Percentiles rank a stretch among this genome's conserved stretches.
These are phyloP conservation scores for Cutaneotrichosporon daszewskae DNA, from an alignment of 1,284 basidiomycete genomes.

Conservation along the genomic window DNA sequence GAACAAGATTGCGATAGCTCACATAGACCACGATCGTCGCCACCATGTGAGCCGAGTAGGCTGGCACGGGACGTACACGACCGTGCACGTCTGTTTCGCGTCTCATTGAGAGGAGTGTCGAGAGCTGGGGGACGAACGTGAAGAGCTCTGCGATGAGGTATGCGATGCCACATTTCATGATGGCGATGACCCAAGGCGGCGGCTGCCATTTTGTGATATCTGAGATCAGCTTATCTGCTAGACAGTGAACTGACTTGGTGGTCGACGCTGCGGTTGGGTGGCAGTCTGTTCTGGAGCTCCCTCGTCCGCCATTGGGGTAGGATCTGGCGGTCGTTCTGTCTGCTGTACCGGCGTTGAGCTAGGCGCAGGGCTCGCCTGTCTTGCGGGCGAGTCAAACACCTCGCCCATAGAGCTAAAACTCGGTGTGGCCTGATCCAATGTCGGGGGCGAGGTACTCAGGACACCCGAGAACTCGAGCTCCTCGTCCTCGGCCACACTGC, in stretches of 20 bases:
- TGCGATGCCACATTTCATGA: constrained; percentile 84
- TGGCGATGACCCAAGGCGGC: constrained; percentile 35
- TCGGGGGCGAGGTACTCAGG: constrained; percentile 1
- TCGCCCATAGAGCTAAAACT: not conserved
- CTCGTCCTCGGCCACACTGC: constrained; percentile 3
- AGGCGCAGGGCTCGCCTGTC: too few species aligned
- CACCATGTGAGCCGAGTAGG: constrained; percentile 79
- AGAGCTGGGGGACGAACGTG: constrained; percentile 67
- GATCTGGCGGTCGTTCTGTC: too few species aligned
- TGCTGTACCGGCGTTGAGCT: too few species aligned
- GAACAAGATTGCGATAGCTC: constrained; percentile 11
- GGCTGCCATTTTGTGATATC: too few species aligned
- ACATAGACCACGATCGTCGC: constrained; percentile 68
- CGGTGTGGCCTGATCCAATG: not conserved
- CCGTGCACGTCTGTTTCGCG: constrained; percentile 52
- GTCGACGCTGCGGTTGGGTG: too few species aligned
- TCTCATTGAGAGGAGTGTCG: constrained; percentile 33
- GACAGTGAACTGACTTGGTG: too few species aligned
- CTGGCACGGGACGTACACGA: constrained; percentile 51
- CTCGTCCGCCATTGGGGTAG: too few species aligned
- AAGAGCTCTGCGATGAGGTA: constrained; percentile 88
- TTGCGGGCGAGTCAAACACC: not conserved
- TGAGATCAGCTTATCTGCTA: too few species aligned
- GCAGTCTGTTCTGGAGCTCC: too few species aligned
- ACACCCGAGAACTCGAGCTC: not conserved